Evolutionary conservation across 768 basidiomycete species (phyloP).

Genomic region (Plicaturopsis crispa): DNA sequence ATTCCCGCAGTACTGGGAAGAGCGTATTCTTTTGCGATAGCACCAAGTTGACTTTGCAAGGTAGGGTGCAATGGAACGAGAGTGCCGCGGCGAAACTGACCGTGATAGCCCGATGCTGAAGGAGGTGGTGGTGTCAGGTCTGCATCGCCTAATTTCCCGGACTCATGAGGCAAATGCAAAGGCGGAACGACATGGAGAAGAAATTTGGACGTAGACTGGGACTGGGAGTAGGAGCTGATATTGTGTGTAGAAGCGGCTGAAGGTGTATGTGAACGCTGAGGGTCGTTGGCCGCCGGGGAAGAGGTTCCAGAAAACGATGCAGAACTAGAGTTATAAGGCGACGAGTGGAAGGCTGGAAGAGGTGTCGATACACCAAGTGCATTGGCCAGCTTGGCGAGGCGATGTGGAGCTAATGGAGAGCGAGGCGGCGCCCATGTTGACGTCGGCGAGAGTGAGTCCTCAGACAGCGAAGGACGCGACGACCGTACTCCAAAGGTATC

Average conservation of each 20-base stretch:
- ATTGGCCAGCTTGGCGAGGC: slow-evolving; percentile 78
- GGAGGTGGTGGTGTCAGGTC: slow-evolving; percentile 46
- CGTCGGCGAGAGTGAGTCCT: no score
- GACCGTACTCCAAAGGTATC: no score
- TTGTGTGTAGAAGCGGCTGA: slow-evolving; percentile 33
- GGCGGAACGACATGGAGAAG: slow-evolving; percentile 85
- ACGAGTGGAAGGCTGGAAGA: slow-evolving; percentile 39
- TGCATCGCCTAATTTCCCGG: slow-evolving; percentile 30
- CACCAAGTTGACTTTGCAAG: slow-evolving; percentile 71
- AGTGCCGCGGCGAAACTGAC: slow-evolving; percentile 77
- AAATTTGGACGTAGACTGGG: slow-evolving; percentile 51
- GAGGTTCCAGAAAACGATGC: slow-evolving; percentile 13
- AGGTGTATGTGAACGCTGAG: slow-evolving; percentile 45
- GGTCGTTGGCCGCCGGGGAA: slow-evolving; percentile 23
- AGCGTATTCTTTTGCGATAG: slow-evolving; percentile 91
- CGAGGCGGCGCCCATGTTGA: slow-evolving; percentile 58
- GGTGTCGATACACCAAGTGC: slow-evolving; percentile 79
- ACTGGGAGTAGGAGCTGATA: slow-evolving; percentile 26
- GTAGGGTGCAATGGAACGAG: slow-evolving; percentile 82
- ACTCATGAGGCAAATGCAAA: slow-evolving; percentile 57
- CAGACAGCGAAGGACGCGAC: no score
- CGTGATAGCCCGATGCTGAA: slow-evolving; percentile 67
- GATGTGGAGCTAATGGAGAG: slow-evolving; percentile 65
- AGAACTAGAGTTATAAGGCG: slow-evolving; percentile 11
- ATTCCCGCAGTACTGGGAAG: slow-evolving; percentile 82